Conservation (phyloP, 495 filamentous ascomycete species). For the Penicilliopsis zonata region DNA sequence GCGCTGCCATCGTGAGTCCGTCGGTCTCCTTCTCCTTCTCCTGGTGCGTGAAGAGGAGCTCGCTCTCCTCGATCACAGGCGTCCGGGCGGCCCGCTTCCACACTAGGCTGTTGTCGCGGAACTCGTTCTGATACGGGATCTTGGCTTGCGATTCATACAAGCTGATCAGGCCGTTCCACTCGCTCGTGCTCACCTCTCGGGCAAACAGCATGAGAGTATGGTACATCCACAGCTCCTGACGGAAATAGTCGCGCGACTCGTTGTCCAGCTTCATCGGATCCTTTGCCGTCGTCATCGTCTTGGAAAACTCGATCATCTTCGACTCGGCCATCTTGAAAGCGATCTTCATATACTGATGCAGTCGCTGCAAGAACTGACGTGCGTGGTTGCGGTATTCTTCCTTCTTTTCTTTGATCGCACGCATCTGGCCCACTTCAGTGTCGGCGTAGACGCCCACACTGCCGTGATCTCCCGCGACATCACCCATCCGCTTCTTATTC, state of each 20-base stretch:
- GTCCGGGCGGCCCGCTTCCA: conserved; percentile 80
- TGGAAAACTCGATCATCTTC: conserved; percentile 47
- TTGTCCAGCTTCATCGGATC: conserved; percentile 37
- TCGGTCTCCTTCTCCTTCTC: conserved; percentile 67
- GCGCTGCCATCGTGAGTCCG: conserved; percentile 60
- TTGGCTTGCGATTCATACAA: conserved; percentile 68
- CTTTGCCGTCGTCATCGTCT: conserved; percentile 30
- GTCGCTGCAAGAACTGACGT: conserved; percentile 55
- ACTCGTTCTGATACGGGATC: conserved; percentile 69
- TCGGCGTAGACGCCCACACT: conserved; percentile 53
- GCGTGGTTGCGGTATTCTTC: conserved; percentile 70
- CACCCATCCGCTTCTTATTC: conserved; percentile 31
- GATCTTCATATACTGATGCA: conserved; percentile 68
- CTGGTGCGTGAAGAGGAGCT: conserved; percentile 76
- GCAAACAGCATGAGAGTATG: conserved; percentile 76
- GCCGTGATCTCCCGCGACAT: conserved; percentile 36
- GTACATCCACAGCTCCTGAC: conserved; percentile 64
- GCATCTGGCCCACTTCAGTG: conserved; percentile 81
- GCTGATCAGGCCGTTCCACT: conserved; percentile 68
- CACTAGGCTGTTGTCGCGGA: conserved; percentile 60
- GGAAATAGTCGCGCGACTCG: conserved; percentile 37
- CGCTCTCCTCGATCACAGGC: conserved; percentile 70
- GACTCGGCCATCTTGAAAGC: conserved; percentile 66
- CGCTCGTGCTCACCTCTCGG: conserved; percentile 63
- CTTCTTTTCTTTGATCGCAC: conserved; percentile 84